Conservation (phyloP, 192 early-diverging fungal species). For the Chytriomyces sp. region DNA sequence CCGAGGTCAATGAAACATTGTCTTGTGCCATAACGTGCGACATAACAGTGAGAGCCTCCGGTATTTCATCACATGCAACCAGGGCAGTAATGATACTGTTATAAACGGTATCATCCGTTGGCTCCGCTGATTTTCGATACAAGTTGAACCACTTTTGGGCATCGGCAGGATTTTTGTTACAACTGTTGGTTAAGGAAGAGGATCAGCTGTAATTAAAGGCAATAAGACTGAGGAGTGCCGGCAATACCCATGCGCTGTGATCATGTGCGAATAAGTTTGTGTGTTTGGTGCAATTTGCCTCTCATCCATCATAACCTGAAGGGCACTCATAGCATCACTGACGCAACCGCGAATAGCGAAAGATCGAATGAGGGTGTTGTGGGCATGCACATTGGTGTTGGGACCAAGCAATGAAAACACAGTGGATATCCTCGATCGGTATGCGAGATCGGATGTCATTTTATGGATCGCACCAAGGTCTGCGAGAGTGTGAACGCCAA, state of each 20-base stretch:
- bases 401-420: too few relatives aligned
- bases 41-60: constrained; percentile 9
- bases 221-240: not conserved
- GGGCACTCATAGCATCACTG: not conserved
- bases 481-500: too few relatives aligned
- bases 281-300: not conserved
- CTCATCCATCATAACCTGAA: constrained; percentile 1
- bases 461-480: too few relatives aligned
- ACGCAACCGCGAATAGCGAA: not conserved
- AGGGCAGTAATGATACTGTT: not conserved
- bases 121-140: constrained; percentile 24
- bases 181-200: not conserved
- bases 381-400: not conserved
- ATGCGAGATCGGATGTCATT: too few relatives aligned
- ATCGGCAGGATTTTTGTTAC: constrained; percentile 5
- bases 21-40: constrained; percentile 16
- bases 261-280: constrained; percentile 3
- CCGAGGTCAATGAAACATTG: constrained; percentile 3
- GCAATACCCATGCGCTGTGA: constrained; percentile 8
- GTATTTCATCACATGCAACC: constrained; percentile 12
- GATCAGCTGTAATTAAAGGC: not conserved
- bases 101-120: constrained; percentile 11
- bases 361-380: not conserved
- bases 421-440: too few relatives aligned
- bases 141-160: constrained; percentile 26